A percentile compares a stretch with the other conserved stretches of the same genome.
These are phyloP conservation scores for Coemansia reversa DNA, from an alignment of 192 early-diverging fungal genomes.

Conservation along the genomic window DNA sequence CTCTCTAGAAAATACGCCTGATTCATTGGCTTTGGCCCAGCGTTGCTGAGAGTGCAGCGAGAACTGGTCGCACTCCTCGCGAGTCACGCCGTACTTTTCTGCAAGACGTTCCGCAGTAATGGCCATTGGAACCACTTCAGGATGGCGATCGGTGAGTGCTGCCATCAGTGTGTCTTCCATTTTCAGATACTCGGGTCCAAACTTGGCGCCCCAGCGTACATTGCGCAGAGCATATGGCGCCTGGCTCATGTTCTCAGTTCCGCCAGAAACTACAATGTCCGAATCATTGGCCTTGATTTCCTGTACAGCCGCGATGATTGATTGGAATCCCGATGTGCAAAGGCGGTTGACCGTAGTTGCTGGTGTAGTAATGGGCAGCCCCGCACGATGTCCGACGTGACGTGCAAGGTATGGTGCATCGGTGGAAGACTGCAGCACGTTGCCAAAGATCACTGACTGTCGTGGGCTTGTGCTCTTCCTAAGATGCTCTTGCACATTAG, in stretches of 20 bases:
- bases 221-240: constrained; percentile 83
- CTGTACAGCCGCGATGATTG: constrained; percentile 90
- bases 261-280: constrained; percentile 84
- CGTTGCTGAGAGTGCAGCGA: constrained; percentile 82
- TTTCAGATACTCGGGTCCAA: constrained; percentile 80
- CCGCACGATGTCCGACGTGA: constrained; percentile 88
- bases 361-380: constrained; percentile 79
- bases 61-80: constrained; percentile 81
- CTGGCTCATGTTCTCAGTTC: constrained; percentile 92
- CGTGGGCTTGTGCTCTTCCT: constrained; percentile 29
- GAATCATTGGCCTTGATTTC: constrained; percentile 85
- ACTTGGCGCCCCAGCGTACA: constrained; percentile 80
- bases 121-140: constrained; percentile 82
- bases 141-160: constrained; percentile 83
- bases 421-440: constrained; percentile 81
- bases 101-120: constrained; percentile 94
- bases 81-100: constrained; percentile 77
- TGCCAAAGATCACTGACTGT: constrained; percentile 89
- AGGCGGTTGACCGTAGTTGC: constrained; percentile 94
- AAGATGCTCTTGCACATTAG: constrained; percentile 62
- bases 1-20: constrained; percentile 77
- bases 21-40: constrained; percentile 77
- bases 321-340: constrained; percentile 95
- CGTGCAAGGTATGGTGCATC: constrained; percentile 90
- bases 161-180: constrained; percentile 88